Evolutionary conservation across 352 stramenopile species (phyloP).

Genomic region (Phytophthora palmivora): DNA sequence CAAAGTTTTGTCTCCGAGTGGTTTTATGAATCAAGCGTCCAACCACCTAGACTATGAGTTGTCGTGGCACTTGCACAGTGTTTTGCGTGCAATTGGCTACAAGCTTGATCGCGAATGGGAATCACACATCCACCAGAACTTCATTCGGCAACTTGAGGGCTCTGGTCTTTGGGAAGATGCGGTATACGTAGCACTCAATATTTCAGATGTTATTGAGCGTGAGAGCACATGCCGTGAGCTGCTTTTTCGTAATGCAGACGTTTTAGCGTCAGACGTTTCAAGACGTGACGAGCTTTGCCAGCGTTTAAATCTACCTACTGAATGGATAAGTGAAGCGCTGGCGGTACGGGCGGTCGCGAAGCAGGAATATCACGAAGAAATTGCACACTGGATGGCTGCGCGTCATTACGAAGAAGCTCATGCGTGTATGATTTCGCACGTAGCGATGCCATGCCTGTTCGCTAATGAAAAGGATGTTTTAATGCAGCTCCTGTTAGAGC

Average conservation of each 20-base stretch:
- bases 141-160: constrained; percentile 79
- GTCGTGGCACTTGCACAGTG: constrained; percentile 79
- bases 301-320: constrained; percentile 54
- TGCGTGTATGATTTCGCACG: constrained; percentile 57
- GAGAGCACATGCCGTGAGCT: constrained; percentile 63
- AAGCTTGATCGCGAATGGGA: constrained; percentile 79
- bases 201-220: constrained; percentile 64
- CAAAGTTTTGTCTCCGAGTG: constrained; percentile 66
- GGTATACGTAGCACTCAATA: constrained; percentile 83
- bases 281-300: constrained; percentile 60
- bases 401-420: constrained; percentile 70
- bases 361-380: constrained; percentile 65
- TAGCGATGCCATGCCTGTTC: constrained; percentile 72
- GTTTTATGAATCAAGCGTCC: constrained; percentile 42
- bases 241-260: constrained; percentile 72
- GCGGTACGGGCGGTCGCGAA: constrained; percentile 60
- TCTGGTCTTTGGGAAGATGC: constrained; percentile 72
- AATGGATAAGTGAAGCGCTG: constrained; percentile 78
- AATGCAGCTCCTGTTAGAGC: constrained; percentile 55
- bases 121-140: constrained; percentile 84
- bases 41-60: constrained; percentile 79
- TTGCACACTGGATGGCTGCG: constrained; percentile 78
- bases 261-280: constrained; percentile 42
- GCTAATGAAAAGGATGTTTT: constrained; percentile 64
- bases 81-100: constrained; percentile 76